Base-by-base conservation (phyloP, 78 protist species). In the Dictyostelium capitatum region DNA sequence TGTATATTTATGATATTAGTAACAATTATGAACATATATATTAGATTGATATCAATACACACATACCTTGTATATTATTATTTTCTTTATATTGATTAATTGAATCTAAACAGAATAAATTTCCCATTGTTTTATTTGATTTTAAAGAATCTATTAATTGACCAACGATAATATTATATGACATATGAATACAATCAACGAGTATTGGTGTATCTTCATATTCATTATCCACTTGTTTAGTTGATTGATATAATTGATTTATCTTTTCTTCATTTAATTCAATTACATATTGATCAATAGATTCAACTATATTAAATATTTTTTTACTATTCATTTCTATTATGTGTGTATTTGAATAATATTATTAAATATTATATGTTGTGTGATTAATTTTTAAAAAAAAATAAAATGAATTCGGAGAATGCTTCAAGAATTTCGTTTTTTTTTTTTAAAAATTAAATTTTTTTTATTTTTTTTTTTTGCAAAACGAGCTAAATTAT, bases 271-370 rank as follows among this genome's bases (percentile, higher is more conserved):
- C 57, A 72, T 83, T 69, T 15, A 56, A 41, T 51, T 72, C 80
- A 9, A 83, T 50, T 1, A 83, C 81, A 50, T 64, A 72, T 83
- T 83, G 91, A 83, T 83, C 91, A 46, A 83, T 37, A 48, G 64
- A 37, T 73, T 83, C 82, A 2, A 73, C n/a, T 73, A 53, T 67
- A 46, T 46, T 37, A 8, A 43, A 43, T 73, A 37, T 43, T 73
- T 73, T 73, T 46, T 73, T 46, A 46, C n/a, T 73, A 67, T 67
- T 41, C 75, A 67, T 67, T 12, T 67, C 37, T 56, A 4, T 56
- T 20, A 20, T 56, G 28, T 20, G 28, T 0, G 28, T 56, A 25
- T 5, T 56, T 20, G 6, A 14, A 19, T n/a, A n/a, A n/a, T n/a
- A n/a, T n/a, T n/a, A n/a, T n/a, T n/a, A n/a, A n/a, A n/a, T n/a